Evolutionary conservation across 2,329 filamentous ascomycete genomes (phyloP).

Genomic region (Emmonsia crescens): DNA sequence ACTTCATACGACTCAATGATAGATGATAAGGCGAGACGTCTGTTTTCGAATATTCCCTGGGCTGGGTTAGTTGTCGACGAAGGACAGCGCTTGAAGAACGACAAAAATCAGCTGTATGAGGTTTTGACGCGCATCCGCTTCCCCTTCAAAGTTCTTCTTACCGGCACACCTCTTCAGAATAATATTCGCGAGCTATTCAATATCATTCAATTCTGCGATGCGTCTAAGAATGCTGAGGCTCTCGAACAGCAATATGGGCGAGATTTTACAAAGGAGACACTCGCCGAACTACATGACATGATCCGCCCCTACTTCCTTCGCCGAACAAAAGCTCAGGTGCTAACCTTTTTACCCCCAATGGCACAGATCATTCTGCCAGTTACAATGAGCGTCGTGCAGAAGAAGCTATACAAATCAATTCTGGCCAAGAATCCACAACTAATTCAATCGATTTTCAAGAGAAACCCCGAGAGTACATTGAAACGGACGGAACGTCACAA

Average conservation of each 20-base stretch:
- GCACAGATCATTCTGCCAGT: constrained; percentile 90
- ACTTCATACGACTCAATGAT: constrained; percentile 88
- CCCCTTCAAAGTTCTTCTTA: constrained; percentile 76
- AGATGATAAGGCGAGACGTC: constrained; percentile 54
- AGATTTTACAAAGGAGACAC: constrained; percentile 71
- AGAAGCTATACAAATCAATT: constrained; percentile 89
- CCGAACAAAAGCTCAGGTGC: constrained; percentile 79
- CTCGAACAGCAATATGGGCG: constrained; percentile 61
- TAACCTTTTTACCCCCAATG: constrained; percentile 87
- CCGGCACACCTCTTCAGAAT: constrained; percentile 70
- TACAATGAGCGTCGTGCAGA: constrained; percentile 89
- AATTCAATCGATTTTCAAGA: constrained; percentile 71
- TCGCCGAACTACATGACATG: constrained; percentile 67
- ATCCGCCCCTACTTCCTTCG: constrained; percentile 63
- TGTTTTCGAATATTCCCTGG: constrained; percentile 68
- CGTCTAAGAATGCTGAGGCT: constrained; percentile 54
- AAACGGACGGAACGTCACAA: constrained; percentile 64
- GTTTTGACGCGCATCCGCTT: constrained; percentile 63
- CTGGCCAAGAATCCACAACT: constrained; percentile 81
- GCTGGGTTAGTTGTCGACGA: constrained; percentile 85
- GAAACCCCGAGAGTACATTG: constrained; percentile 46
- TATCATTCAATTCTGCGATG: constrained; percentile 86
- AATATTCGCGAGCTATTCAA: constrained; percentile 94
- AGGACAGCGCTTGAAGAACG: constrained; percentile 90
- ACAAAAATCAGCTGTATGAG: constrained; percentile 69